Base-by-base conservation (phyloP, 1,139 yeast species). In the Yamadazyma oceani region DNA sequence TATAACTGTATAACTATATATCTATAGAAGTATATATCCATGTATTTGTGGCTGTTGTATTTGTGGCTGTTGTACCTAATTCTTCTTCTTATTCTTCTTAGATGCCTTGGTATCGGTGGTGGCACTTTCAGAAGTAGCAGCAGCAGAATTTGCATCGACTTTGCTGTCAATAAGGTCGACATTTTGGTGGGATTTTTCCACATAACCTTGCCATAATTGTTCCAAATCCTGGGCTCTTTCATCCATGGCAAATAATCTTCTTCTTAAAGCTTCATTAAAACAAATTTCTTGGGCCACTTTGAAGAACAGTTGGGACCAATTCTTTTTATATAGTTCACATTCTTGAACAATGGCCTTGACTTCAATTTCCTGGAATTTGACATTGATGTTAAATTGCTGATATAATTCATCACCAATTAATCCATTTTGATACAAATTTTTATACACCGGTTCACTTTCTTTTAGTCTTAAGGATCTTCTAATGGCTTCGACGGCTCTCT, bases 341-440 rank as follows among this genome's bases (percentile, higher is more conserved):
- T 88, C 96, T 39, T 60, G 66, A n/a, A 85, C 82, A 38, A 89
- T 73, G 40, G 84, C 90, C 57, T 82, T 78, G 49, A 92, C 67
- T 57, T 92, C 98, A 23, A 84, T 57, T 53, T 89, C 94, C 51
- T 84, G 85, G 46, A 88, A 60, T 61, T 88, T 87, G 44, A 77
- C 78, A 49, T 88, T 89, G 36, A 88, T 73, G 50, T 80, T 82
- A 61, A 76, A 89, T 51, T 94, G 83, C 57, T 85, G 84, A 74
- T 78, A 85, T 32, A 86, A 69, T 41, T 86, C 95, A 54, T 92
- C 97, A 25, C 97, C 97, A 45, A 92, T 82, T 24, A 90, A 79
- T 1, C 97, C 97, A 38, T 80, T 81, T 54, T 90, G 94, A 58
- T 89, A 90, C 45, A 92, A 69, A 36, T 75, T 70, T 37, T 78